A percentile compares a stretch with the other conserved stretches of the same genome.
Conservation (phyloP, 139 green algal species). For the Chlamydomonas asymmetrica region DNA sequence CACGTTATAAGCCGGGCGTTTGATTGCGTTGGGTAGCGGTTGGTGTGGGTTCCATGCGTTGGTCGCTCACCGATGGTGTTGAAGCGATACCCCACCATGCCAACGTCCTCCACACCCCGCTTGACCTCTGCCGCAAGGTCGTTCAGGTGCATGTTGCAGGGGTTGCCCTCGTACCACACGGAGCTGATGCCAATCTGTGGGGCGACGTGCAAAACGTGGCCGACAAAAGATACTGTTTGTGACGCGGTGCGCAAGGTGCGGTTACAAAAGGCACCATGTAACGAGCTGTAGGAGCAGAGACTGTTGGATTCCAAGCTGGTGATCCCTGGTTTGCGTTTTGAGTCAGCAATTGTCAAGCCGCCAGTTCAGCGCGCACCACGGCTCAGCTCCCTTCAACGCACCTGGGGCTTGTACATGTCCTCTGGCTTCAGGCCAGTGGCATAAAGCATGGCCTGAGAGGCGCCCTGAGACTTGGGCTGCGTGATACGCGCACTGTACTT, state of each 20-base stretch:
- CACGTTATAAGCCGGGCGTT: no score
- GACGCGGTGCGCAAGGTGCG: no score
- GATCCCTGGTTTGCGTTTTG: no score
- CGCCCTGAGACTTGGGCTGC: slow-evolving; percentile 95
- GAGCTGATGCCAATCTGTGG: slow-evolving; percentile 88
- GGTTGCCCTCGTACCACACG: slow-evolving; percentile 99
- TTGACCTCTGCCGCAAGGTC: slow-evolving; percentile 92
- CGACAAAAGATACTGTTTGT: no score
- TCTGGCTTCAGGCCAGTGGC: slow-evolving; percentile 88
- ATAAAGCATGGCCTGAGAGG: slow-evolving; percentile 98
- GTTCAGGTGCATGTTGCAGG: slow-evolving; percentile 99
- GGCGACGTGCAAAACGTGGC: background rate
- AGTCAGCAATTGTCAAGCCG: no score
- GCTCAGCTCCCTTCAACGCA: no score
- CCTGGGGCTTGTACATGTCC: slow-evolving; percentile 97
- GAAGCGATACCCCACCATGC: slow-evolving; percentile 92
- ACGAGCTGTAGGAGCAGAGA: no score
- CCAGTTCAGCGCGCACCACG: no score
- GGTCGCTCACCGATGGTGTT: slow-evolving; percentile 96
- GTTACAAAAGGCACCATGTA: no score
- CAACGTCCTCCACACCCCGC: slow-evolving; percentile 76
- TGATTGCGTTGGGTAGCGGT: no score
- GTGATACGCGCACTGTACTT: slow-evolving; percentile 93
- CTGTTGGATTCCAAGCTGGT: no score
- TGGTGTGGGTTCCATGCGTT: no score